Conservation (phyloP, 495 filamentous ascomycete species). For the Tuber borchii region DNA sequence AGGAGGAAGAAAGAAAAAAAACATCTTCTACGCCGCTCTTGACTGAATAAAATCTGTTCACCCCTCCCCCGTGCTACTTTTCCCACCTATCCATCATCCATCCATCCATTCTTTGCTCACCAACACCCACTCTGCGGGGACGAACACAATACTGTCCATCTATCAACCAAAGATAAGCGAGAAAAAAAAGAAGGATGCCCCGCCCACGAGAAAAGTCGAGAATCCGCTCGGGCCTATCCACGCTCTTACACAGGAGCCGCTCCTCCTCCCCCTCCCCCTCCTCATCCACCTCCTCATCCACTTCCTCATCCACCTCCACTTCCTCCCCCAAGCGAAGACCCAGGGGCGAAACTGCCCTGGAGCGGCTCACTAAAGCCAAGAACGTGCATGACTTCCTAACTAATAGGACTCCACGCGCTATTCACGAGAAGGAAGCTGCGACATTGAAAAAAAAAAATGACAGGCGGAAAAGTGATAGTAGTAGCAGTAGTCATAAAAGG, state of each 20-base stretch:
- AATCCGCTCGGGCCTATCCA: not conserved
- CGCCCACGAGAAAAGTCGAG: not conserved
- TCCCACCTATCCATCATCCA: not conserved
- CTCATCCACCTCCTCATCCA: not conserved
- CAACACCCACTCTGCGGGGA: not conserved
- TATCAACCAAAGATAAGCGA: not conserved
- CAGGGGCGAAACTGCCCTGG: not conserved
- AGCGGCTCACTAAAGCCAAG: not conserved
- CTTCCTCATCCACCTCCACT: not conserved
- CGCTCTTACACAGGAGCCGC: not conserved
- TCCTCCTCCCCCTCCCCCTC: not conserved
- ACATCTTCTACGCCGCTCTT: not conserved
- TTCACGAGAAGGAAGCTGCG: not conserved
- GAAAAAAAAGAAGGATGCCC: not conserved
- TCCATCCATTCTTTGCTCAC: not conserved
- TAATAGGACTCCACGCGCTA: not conserved
- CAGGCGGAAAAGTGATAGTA: not conserved
- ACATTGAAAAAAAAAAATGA: not conserved
- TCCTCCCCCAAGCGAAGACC: not conserved
- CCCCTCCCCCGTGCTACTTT: not conserved
- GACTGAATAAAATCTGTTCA: not conserved
- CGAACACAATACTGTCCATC: not conserved
- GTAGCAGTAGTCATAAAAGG: not conserved
- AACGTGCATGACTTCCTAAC: slow-evolving; percentile 4
- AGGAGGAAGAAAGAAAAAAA: not conserved